Base-by-base conservation (phyloP, 2,329 filamentous ascomycete genomes). In the Penicillium sp. region DNA sequence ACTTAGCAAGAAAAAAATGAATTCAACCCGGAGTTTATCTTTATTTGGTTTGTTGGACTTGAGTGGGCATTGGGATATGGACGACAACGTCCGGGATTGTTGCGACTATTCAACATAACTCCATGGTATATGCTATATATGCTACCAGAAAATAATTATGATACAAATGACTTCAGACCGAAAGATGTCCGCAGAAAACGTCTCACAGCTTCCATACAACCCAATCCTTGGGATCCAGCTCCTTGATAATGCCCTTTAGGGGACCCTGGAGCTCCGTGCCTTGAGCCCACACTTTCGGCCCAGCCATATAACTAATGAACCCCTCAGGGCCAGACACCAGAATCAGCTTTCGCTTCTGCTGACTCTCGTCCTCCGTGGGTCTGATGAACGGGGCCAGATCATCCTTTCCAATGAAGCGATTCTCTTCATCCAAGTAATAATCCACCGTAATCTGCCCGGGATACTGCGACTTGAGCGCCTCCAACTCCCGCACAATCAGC, bases 321-420 rank as follows among this genome's bases (percentile, higher is more conserved):
- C 95, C 94, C 55, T 96, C 91, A 0, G 95, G 94, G 0, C 95
- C 95, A 0, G 92, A 96, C 1, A 98, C 85, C 57, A 96, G 81
- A n/a, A 97, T 80, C 20, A 96, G 73, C 60, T 74, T 73, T 63
- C 69, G 69, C 47, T 71, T 68, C 45, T 67, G 64, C 45, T 75
- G 71, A 6, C 63, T 55, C 50, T 70, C 74, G 5, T 20, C 55
- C 48, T 58, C 31, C 17, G 55, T 54, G 17, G 70, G 67, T n/a
- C 70, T 58, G 60, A 72, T 67, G 51, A 74, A 70, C 20, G 69
- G 59, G 41, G 70, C 63, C 52, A 93, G 76, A 20, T 82, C 79
- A 3, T 75, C 71, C 12, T 82, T 77, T n/a, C 78, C 75, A 63
- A 97, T 89, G 49, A 85, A 86, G 0, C 81, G 85, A 42, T 84